Percentiles rank a stretch among this genome's conserved stretches.
These are phyloP conservation scores for Colletotrichum orchidophilum DNA, from an alignment of 2,329 filamentous ascomycete genomes.

Conservation along the genomic window DNA sequence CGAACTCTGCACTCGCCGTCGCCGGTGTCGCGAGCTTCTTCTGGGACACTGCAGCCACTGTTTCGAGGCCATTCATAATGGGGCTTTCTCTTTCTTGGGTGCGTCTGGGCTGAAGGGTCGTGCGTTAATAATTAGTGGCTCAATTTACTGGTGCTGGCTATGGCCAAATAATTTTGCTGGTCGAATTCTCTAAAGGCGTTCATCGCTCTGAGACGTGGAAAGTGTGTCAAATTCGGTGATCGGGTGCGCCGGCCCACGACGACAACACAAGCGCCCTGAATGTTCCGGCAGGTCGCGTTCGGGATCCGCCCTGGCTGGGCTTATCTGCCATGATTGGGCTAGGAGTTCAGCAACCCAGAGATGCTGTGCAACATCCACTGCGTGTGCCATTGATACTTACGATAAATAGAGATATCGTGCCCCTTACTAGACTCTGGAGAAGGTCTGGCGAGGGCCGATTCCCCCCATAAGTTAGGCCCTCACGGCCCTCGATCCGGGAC, in stretches of 20 bases:
- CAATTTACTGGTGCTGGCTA: not conserved
- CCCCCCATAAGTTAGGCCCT: not conserved
- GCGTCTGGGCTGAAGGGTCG: too few species aligned
- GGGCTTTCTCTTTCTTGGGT: not conserved
- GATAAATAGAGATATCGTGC: not conserved
- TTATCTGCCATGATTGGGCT: conserved; percentile 1
- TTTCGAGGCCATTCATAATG: not conserved
- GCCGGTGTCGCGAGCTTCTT: not conserved
- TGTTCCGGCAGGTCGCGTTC: conserved; percentile 1
- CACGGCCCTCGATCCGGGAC: conserved; percentile 4
- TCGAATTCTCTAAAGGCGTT: not conserved
- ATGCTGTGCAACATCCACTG: conserved; percentile 12
- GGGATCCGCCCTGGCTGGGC: conserved; percentile 4
- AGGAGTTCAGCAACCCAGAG: not conserved
- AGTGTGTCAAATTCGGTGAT: not conserved
- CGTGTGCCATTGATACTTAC: not conserved
- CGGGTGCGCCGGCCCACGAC: conserved; percentile 23
- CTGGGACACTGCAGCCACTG: not conserved
- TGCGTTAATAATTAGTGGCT: not conserved
- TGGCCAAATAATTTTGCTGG: not conserved
- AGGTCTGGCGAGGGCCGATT: not conserved
- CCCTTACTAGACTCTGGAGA: not conserved
- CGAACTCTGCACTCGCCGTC: not conserved
- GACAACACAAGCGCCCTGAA: conserved; percentile 25
- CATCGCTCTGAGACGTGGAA: not conserved